Percentiles rank a stretch among this genome's conserved stretches.
Evolutionary conservation across 2,329 filamentous ascomycete species (phyloP).

Genomic region (Fusarium setosum): DNA sequence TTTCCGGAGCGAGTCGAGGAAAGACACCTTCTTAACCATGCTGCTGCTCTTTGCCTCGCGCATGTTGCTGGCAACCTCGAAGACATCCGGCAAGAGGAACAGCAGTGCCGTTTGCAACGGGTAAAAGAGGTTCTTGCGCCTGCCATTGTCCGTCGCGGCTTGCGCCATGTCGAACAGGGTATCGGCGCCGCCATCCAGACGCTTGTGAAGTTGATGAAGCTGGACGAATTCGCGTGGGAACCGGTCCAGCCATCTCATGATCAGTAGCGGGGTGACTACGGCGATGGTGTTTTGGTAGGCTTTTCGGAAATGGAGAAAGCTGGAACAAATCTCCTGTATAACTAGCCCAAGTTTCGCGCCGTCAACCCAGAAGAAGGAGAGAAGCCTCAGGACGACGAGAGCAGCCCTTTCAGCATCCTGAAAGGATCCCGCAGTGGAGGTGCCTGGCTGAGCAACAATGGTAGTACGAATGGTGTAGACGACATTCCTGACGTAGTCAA

Average conservation of each 20-base stretch:
- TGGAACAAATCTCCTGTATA: constrained; percentile 74
- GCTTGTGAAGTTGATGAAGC: constrained; percentile 69
- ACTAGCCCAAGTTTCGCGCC: constrained; percentile 69
- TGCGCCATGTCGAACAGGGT: constrained; percentile 77
- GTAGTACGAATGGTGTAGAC: constrained; percentile 63
- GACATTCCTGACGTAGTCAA: constrained; percentile 67
- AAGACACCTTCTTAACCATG: constrained; percentile 74
- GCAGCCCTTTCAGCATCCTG: constrained; percentile 64
- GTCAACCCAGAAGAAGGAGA: constrained; percentile 75
- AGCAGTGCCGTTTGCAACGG: constrained; percentile 73
- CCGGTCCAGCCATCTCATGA: constrained; percentile 74
- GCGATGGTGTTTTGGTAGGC: constrained; percentile 73
- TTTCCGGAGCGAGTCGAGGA: constrained; percentile 73
- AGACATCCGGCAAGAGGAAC: constrained; percentile 75
- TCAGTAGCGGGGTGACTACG: constrained; percentile 70
- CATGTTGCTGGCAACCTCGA: constrained; percentile 76
- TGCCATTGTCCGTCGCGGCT: constrained; percentile 68
- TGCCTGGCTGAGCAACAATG: constrained; percentile 51
- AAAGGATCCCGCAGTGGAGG: constrained; percentile 49
- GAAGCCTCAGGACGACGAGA: constrained; percentile 66
- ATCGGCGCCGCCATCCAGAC: constrained; percentile 73
- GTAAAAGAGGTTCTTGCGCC: constrained; percentile 66
- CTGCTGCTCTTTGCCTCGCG: constrained; percentile 71
- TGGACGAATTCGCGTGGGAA: constrained; percentile 73
- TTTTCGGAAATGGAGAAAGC: constrained; percentile 74